phyloP scores from a whole-genome alignment of 352 stramenopile species.

The Pythium folliculosum region DNA sequence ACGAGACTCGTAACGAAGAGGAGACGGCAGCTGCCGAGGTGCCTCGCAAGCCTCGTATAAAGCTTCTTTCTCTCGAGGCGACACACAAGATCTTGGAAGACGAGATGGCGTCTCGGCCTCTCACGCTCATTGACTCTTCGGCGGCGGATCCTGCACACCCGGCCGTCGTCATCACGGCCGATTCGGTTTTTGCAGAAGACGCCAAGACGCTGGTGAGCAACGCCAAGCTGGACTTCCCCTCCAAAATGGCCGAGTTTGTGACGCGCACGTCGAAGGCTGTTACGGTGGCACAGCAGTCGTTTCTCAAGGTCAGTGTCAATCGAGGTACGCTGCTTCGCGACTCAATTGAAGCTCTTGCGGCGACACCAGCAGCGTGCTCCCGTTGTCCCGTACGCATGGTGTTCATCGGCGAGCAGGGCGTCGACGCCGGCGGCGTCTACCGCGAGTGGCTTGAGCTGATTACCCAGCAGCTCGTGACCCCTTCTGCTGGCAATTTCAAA shows the following conservation, averaged over 20 bases:
- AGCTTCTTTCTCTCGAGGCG: background rate
- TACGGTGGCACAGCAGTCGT: background rate
- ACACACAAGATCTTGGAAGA: background rate
- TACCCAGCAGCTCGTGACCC: constrained; percentile 42
- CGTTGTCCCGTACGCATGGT: constrained; percentile 65
- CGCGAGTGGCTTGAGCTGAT: constrained; percentile 79
- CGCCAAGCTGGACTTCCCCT: constrained; percentile 10
- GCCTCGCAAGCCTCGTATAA: background rate
- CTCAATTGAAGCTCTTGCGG: constrained; percentile 35
- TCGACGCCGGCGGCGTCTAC: constrained; percentile 75
- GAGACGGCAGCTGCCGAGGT: background rate
- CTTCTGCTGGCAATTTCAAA: constrained; percentile 38
- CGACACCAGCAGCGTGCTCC: constrained; percentile 58
- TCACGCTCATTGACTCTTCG: background rate
- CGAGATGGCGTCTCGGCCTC: background rate
- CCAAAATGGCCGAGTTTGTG: constrained; percentile 17
- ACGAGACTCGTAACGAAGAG: background rate
- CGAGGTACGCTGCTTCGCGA: constrained; percentile 8
- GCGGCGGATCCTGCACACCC: background rate
- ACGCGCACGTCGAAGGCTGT: background rate
- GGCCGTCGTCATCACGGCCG: background rate
- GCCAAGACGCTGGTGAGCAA: background rate
- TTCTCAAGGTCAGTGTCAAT: constrained; percentile 7
- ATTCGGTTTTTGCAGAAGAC: constrained; percentile 4
- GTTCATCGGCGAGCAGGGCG: constrained; percentile 64